Percentiles rank a stretch among this genome's conserved stretches.
phyloP scores from a whole-genome alignment of 2,329 filamentous ascomycete genomes.

The Exophiala oligosperma region DNA sequence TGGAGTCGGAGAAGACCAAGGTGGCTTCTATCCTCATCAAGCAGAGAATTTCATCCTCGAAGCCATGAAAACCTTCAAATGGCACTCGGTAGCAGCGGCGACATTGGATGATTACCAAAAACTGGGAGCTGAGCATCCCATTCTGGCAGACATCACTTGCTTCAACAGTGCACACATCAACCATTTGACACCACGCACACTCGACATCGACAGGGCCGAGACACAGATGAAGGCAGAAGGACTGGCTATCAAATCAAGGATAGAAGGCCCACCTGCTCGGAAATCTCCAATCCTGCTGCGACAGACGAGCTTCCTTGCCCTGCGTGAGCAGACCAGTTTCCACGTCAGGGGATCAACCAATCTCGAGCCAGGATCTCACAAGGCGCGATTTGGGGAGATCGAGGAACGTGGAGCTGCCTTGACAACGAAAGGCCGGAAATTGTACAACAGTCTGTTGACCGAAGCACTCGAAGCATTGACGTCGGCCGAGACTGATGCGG shows the following conservation, averaged over 20 bases:
- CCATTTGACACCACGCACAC: constrained; percentile 53
- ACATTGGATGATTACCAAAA: constrained; percentile 43
- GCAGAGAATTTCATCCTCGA: constrained; percentile 44
- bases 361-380: constrained; percentile 43
- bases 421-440: constrained; percentile 44
- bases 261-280: constrained; percentile 53
- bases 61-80: constrained; percentile 50
- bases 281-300: constrained; percentile 50
- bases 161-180: constrained; percentile 53
- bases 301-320: constrained; percentile 56
- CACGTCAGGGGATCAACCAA: constrained; percentile 10
- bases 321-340: constrained; percentile 52
- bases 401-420: constrained; percentile 55
- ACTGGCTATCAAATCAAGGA: constrained; percentile 49
- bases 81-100: constrained; percentile 46
- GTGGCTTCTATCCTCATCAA: constrained; percentile 32
- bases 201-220: constrained; percentile 51
- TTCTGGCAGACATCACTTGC: constrained; percentile 51
- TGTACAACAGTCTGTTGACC: constrained; percentile 50
- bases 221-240: constrained; percentile 42
- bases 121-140: constrained; percentile 47
- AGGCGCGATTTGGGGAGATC: constrained; percentile 55
- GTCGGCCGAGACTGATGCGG: constrained; percentile 26
- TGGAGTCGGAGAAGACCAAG: constrained; percentile 35
- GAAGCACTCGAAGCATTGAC: background rate